Percentiles rank a stretch among this genome's conserved stretches.
These are phyloP conservation scores for Tetrapisispora iriomotensis DNA, from an alignment of 805 yeast species.

Conservation along the genomic window DNA sequence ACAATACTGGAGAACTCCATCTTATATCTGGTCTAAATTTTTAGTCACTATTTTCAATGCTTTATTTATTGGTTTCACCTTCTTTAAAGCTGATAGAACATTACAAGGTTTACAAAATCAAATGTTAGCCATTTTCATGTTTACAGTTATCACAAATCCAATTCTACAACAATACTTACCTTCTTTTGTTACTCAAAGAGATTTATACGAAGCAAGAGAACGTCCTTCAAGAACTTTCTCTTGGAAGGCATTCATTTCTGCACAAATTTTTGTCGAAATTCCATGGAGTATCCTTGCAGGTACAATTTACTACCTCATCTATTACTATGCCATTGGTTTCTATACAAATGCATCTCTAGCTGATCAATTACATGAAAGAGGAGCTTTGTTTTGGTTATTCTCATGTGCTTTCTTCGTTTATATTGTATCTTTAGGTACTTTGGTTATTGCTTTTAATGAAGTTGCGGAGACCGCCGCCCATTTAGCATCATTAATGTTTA, in stretches of 20 bases:
- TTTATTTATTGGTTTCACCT: constrained; percentile 66
- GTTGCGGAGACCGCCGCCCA: constrained; percentile 57
- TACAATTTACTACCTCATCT: constrained; percentile 49
- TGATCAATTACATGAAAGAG: constrained; percentile 39
- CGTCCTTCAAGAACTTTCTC: constrained; percentile 62
- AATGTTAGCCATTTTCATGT: constrained; percentile 69
- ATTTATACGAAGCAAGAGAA: constrained; percentile 63
- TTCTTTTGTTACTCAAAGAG: constrained; percentile 50
- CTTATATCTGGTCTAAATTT: constrained; percentile 51
- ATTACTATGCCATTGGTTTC: constrained; percentile 68
- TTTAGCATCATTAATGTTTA: constrained; percentile 45
- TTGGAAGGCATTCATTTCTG: constrained; percentile 53
- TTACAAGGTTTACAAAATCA: constrained; percentile 72
- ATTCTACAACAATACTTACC: constrained; percentile 57
- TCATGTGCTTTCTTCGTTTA: constrained; percentile 42
- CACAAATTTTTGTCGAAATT: constrained; percentile 56
- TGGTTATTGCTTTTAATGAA: constrained; percentile 50
- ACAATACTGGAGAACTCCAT: constrained; percentile 62
- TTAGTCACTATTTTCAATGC: constrained; percentile 44
- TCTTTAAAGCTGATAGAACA: constrained; percentile 55
- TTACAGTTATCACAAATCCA: constrained; percentile 44
- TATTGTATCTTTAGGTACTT: constrained; percentile 49
- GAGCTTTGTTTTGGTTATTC: constrained; percentile 44
- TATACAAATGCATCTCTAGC: constrained; percentile 53
- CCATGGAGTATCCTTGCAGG: constrained; percentile 58